Conservation (phyloP, 495 filamentous ascomycete species). For the Podospora comata region DNA sequence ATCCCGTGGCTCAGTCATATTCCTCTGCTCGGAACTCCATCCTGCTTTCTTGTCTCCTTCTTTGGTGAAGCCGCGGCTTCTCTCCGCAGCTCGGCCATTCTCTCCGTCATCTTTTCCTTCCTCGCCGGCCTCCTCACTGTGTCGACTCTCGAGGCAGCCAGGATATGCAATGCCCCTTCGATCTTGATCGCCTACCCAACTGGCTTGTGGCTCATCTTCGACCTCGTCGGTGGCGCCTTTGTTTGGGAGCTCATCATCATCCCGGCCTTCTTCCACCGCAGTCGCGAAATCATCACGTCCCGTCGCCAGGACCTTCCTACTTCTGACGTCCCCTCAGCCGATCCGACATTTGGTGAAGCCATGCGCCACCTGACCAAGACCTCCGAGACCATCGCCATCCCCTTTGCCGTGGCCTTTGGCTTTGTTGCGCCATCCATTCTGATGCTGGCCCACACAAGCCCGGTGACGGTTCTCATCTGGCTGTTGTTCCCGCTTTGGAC, state of each 20-base stretch:
- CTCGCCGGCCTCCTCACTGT: constrained; percentile 37
- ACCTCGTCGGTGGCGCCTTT: constrained; percentile 40
- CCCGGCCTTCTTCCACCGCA: constrained; percentile 40
- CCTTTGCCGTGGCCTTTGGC: constrained; percentile 37
- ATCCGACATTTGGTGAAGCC: constrained; percentile 29
- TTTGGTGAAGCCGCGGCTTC: constrained; percentile 33
- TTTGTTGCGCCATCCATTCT: constrained; percentile 44
- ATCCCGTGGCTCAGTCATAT: constrained; percentile 33
- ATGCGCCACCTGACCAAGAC: constrained; percentile 33
- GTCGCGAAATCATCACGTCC: constrained; percentile 27
- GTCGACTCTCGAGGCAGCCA: constrained; percentile 37
- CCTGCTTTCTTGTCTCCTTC: constrained; percentile 42
- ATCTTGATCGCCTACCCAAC: constrained; percentile 38
- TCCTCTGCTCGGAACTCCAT: constrained; percentile 36
- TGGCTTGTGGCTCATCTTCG: constrained; percentile 38
- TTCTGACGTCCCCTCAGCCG: constrained; percentile 12
- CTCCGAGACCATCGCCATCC: constrained; percentile 40
- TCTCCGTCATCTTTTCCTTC: constrained; percentile 33
- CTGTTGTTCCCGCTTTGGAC: constrained; percentile 44
- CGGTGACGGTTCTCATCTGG: constrained; percentile 61
- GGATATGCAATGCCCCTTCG: constrained; percentile 35
- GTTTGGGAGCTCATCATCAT: constrained; percentile 44
- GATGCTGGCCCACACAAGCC: constrained; percentile 72
- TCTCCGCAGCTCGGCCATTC: constrained; percentile 25
- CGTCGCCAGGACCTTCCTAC: constrained; percentile 14